Base-by-base conservation (phyloP, 768 basidiomycete species). In the Boletus eberwhitei region DNA sequence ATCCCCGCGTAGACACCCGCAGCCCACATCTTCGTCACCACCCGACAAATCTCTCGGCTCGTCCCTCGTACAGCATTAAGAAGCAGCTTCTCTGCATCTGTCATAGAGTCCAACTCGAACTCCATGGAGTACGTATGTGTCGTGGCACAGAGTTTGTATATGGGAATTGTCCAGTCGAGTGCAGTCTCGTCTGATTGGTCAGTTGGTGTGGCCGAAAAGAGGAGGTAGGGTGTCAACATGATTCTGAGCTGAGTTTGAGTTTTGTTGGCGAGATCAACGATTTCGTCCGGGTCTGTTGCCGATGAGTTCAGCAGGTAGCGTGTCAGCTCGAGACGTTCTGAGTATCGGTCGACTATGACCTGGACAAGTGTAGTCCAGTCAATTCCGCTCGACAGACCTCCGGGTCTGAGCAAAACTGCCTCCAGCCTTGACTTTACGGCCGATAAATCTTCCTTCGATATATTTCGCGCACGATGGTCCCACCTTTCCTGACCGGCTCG, bases 21-120 rank as follows among this genome's bases (percentile, higher is more conserved):
- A 0, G 77, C 77, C 81, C 81, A 82, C 60, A 82, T 72, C 40
- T 60, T 67, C 5, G 78, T 77, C 32, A 76, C 55, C 0, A 75
- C 73, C 0, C 77, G 70, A 52, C 79, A 82, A 24, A 80, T 78
- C 58, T 81, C 79, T 36, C 64, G 69, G 2, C 55, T 72, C 0
- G 76, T 78, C 5, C 64, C 75, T 17, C 64, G 63, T 3, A 75
- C 26, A 5, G 55, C 65, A 8, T 42, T 50, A 3, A 73, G 54
- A 26, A 75, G 59, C 24, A 70, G 31, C 0, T 22, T 47, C 55
- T 75, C 73, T 5, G 69, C 66, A 21, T 52, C n/a, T 0, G 71
- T 68, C 56, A 75, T 55, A 3, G 37, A 19, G 4, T 53, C 47
- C 7, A 48, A 29, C 6, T 54, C 31, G 0, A 47, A 48, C 13